Evolutionary conservation across 768 basidiomycete species (phyloP).

Genomic region (Mycena sanguinolenta): DNA sequence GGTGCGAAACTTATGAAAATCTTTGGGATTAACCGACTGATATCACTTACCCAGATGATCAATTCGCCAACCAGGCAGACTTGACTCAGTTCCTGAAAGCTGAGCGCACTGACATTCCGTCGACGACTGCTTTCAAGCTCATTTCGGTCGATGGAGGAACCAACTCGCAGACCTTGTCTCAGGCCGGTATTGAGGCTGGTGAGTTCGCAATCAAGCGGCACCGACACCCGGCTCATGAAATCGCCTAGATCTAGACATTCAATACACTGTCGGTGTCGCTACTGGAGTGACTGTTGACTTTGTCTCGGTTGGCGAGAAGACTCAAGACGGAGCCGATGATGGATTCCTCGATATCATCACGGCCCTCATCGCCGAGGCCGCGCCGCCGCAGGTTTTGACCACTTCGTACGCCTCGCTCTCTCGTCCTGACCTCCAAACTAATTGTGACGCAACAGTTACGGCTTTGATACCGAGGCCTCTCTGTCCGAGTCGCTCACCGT

Average conservation of each 20-base stretch:
- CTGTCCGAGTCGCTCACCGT: conserved; percentile 33
- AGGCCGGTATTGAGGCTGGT: conserved; percentile 48
- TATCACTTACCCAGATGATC: conserved; percentile 15
- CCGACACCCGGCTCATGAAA: background rate
- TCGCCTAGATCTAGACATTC: conserved; percentile 38
- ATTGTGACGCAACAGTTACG: conserved; percentile 19
- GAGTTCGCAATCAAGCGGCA: background rate
- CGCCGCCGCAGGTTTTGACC: conserved; percentile 59
- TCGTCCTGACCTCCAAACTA: no score
- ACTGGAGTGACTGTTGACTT: conserved; percentile 43
- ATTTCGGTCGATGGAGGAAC: conserved; percentile 44
- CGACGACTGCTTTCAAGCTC: conserved; percentile 41
- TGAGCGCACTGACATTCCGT: conserved; percentile 42
- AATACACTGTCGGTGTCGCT: conserved; percentile 46
- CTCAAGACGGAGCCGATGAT: conserved; percentile 33
- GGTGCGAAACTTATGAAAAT: conserved; percentile 4
- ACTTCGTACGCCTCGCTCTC: conserved; percentile 38
- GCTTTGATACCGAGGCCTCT: conserved; percentile 60
- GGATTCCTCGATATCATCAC: conserved; percentile 37
- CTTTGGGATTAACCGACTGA: background rate
- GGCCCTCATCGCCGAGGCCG: conserved; percentile 29
- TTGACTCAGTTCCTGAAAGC: conserved; percentile 41
- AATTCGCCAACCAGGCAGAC: conserved; percentile 39
- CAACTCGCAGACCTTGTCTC: conserved; percentile 40
- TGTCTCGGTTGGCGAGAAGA: conserved; percentile 38